These are phyloP conservation scores for Tillandsia fasciculata DNA, from an alignment of 176 grass and related monocot species.

Conservation along the genomic window DNA sequence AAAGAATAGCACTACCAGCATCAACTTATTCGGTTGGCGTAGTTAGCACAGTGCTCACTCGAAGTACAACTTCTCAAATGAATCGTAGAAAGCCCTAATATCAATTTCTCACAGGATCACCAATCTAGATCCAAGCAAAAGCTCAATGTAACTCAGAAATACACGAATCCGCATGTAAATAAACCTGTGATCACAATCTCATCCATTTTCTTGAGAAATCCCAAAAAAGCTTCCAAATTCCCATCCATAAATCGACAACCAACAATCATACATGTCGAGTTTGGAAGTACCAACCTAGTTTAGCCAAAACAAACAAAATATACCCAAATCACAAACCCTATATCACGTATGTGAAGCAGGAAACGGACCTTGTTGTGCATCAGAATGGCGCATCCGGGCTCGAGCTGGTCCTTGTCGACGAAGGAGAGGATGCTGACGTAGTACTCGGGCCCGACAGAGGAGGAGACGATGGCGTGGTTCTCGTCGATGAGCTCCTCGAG, in stretches of 20 bases:
- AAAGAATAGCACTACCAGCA: too few species aligned
- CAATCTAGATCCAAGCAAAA: not conserved
- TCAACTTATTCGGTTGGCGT: too few species aligned
- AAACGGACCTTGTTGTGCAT: conserved; percentile 82
- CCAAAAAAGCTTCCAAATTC: not conserved
- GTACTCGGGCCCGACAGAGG: conserved; percentile 82
- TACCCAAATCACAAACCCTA: not conserved
- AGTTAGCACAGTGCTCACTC: too few species aligned
- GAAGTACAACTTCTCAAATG: not conserved
- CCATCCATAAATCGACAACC: not conserved
- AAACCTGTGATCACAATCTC: not conserved
- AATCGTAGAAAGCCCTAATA: not conserved
- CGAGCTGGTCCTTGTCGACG: conserved; percentile 89
- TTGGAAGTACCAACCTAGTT: not conserved
- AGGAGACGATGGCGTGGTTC: conserved; percentile 74
- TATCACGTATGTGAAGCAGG: not conserved
- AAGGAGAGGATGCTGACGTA: conserved; percentile 77
- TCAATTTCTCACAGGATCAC: not conserved
- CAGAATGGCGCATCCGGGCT: conserved; percentile 74
- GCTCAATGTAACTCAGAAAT: not conserved
- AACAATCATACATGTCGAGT: not conserved
- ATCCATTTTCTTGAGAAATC: not conserved
- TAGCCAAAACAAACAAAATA: not conserved
- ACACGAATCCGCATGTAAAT: too few species aligned
- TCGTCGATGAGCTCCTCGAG: conserved; percentile 93